Base-by-base conservation (phyloP, 2,329 filamentous ascomycete genomes). In the Alternaria sp. region DNA sequence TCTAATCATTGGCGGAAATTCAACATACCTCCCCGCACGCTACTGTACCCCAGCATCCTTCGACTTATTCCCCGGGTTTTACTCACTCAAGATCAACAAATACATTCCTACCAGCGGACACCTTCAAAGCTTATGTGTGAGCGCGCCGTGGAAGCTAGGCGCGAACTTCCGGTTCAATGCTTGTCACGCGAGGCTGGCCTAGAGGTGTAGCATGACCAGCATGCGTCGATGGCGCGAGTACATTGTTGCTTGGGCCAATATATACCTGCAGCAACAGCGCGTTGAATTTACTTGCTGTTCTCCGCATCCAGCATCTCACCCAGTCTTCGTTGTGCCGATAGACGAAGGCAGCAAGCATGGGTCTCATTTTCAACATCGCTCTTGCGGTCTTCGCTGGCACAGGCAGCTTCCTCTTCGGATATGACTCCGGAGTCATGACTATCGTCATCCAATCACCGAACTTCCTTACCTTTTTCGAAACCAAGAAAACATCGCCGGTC, bases 381-480 rank as follows among this genome's bases (percentile, higher is more conserved):
- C 71, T 81, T 31, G 78, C 79, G 23, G 56, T 77, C n/a, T 81
- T 81, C 49, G 79, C 78, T 42, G 77, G 72, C 24, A 81, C 79
- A 7, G 80, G 79, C 50, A 79, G 75, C 29, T 80, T 80, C 56
- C 54, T 64, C 28, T 64, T 62, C 39, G 59, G 49, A 33, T 75
- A 81, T 70, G 67, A 78, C 61, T 70, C 67, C 34, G 74, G 72
- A 65, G 75, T 79, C 13, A 79, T 79, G 77, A 76, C 77, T 0
- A 80, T 85, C 70, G 85, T 86, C 58, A 85, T 86, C 53, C 79
- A 80, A n/a, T 83, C 81, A 9, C 78, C 80, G 28, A 78, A 85
- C 65, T 88, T 89, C 72, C 80, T 88, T 17, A 58, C 70, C 1
- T 86, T 84, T 69, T 89, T 89, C 75, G 77, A 86, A 37, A 84